phyloP scores from a whole-genome alignment of 495 filamentous ascomycete species.

The Achaetomiella virescens region DNA sequence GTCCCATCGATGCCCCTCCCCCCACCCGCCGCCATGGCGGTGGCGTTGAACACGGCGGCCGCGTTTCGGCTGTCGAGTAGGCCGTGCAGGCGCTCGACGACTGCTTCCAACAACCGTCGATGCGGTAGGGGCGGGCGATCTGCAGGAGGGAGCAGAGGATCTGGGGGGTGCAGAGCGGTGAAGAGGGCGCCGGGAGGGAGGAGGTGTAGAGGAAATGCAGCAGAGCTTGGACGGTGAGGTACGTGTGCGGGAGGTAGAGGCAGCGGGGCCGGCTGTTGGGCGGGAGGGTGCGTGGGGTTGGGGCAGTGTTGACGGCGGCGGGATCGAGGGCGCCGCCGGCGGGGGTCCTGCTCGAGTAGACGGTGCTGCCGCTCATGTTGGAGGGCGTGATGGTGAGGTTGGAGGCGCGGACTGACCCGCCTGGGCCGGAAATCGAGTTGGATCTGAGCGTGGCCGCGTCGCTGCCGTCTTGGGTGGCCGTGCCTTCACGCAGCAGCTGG shows the following conservation, averaged over 20 bases:
- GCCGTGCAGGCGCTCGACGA: constrained; percentile 84
- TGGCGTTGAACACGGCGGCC: constrained; percentile 95
- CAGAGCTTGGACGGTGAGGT: constrained; percentile 77
- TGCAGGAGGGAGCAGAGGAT: constrained; percentile 94
- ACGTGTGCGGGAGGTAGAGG: constrained; percentile 88
- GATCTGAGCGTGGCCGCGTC: constrained; percentile 41
- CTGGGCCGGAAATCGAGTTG: constrained; percentile 34
- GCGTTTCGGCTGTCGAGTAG: constrained; percentile 89
- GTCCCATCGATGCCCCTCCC: constrained; percentile 61
- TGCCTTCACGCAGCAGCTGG: constrained; percentile 75
- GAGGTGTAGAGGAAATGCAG: constrained; percentile 92
- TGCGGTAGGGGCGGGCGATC: constrained; percentile 83
- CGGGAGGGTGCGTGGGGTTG: constrained; percentile 48
- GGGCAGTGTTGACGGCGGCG: constrained; percentile 40
- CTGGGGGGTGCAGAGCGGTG: constrained; percentile 84
- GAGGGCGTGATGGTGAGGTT: constrained; percentile 79
- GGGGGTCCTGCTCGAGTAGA: constrained; percentile 40
- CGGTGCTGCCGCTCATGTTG: constrained; percentile 50
- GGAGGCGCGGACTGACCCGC: constrained; percentile 59
- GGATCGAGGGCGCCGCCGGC: constrained; percentile 32
- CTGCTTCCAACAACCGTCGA: constrained; percentile 88
- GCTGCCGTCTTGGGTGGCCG: constrained; percentile 50
- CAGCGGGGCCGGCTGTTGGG: constrained; percentile 74
- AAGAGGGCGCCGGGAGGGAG: constrained; percentile 65
- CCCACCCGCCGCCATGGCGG: constrained; percentile 94